Evolutionary conservation across 192 early-diverging fungal genomes (phyloP).

Genomic region (Entomortierella beljakovae): DNA sequence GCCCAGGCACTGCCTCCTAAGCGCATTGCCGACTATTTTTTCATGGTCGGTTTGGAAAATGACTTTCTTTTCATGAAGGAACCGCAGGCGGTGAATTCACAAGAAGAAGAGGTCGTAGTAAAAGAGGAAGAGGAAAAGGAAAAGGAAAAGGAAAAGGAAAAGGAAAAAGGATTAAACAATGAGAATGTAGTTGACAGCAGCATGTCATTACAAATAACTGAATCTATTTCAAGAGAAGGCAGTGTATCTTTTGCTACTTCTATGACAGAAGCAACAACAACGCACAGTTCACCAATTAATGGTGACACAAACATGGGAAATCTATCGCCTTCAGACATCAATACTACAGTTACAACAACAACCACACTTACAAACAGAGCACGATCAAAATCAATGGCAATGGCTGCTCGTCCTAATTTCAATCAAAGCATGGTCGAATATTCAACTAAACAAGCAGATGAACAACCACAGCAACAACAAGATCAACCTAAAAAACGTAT

Average conservation of each 20-base stretch:
- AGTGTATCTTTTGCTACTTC: background rate
- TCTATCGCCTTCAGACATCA: no score
- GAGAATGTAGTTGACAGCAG: background rate
- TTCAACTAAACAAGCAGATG: background rate
- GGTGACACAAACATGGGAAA: slow-evolving; percentile 21
- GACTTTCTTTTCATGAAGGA: slow-evolving; percentile 5
- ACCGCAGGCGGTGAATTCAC: background rate
- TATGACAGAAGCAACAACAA: background rate
- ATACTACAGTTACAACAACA: background rate
- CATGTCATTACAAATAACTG: background rate
- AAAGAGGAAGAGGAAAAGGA: background rate
- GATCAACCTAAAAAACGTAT: background rate
- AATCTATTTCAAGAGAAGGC: background rate
- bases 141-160: background rate
- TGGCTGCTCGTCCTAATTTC: background rate
- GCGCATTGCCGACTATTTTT: slow-evolving; percentile 54
- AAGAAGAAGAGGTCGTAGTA: background rate
- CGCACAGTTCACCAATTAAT: slow-evolving; percentile 26
- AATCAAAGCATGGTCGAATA: background rate
- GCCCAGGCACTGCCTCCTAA: slow-evolving; percentile 18
- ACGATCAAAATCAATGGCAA: slow-evolving; percentile 43
- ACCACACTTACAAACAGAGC: background rate
- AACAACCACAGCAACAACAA: background rate
- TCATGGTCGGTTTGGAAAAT: slow-evolving; percentile 47
- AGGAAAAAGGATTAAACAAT: background rate